Evolutionary conservation across 352 stramenopile genomes (phyloP).

Genomic region (Phytophthora multivora): DNA sequence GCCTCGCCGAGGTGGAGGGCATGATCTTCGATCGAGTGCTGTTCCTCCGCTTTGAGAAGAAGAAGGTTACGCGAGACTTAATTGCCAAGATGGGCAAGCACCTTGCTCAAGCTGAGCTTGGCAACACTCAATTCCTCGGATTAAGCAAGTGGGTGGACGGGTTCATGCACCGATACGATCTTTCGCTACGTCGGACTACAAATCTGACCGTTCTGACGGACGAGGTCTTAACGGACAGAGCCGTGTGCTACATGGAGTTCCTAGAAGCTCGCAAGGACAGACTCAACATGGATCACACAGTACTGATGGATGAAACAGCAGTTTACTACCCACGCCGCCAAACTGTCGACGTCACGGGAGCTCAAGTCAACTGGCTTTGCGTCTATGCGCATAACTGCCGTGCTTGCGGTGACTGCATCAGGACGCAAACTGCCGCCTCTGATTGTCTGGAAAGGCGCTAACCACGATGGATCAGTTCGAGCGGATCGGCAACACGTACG

Average conservation of each 20-base stretch:
- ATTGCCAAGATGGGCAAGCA: too few relatives aligned
- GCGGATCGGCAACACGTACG: neutral
- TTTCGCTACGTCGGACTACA: too few relatives aligned
- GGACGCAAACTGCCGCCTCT: neutral
- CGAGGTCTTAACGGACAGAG: neutral
- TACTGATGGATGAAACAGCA: constrained; percentile 5
- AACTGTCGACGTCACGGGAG: neutral
- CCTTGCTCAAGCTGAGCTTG: too few relatives aligned
- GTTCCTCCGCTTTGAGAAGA: too few relatives aligned
- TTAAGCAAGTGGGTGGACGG: too few relatives aligned
- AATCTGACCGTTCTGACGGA: neutral
- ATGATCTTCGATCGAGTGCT: too few relatives aligned
- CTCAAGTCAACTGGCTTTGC: constrained; percentile 4
- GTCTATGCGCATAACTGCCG: neutral
- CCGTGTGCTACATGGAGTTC: neutral
- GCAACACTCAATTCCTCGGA: too few relatives aligned
- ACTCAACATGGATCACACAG: neutral
- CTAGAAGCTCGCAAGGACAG: neutral
- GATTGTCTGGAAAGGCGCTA: constrained; percentile 1
- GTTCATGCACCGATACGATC: too few relatives aligned
- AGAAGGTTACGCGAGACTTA: too few relatives aligned
- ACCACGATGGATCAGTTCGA: neutral
- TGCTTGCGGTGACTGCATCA: neutral
- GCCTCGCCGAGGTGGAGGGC: too few relatives aligned
- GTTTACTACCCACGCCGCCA: neutral